Base-by-base conservation (phyloP, 2,329 filamentous ascomycete genomes). In the Ascochyta rabiei region DNA sequence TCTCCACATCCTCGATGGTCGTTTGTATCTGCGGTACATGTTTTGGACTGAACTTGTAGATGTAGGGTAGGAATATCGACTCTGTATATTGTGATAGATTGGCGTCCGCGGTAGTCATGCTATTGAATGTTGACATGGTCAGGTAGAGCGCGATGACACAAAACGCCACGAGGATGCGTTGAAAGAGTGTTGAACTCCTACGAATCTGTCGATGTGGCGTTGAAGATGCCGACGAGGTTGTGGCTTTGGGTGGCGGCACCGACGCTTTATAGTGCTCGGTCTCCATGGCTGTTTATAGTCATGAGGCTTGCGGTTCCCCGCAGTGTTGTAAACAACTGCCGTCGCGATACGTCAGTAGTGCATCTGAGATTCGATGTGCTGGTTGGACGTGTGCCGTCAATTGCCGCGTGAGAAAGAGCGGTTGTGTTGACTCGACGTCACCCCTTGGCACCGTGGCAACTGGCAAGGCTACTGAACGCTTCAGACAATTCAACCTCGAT, bases 61-160 rank as follows among this genome's bases (percentile, higher is more conserved):
- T 57, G 49, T 69, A 75, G 2, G 72, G 72, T 24, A 75, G 58
- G 52, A 73, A 74, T 18, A 74, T 68, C 8, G 70, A 63, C 15
- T 59, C 46, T 8, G 60, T 66, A 38, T 65, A 56, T 18, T 58
- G 57, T 46, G 61, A 38, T 7, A 56, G 13, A 33, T 66, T 40
- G 16, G 35, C 24, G 24, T 56, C 34, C 39, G 52, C 24, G 13
- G 47, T 21, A 21, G 24, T 34, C 65, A 68, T 67, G 23, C 43
- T 34, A 37, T 41, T 38, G 3, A 38, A 42, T 30, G 18, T 49
- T 16, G 39, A 61, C 42, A 63, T 16, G 30, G 39, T 24, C n/a
- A 63, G 18, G 34, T 53, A 48, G 23, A 42, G 16, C 12, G 58
- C 23, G 38, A 55, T 1, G 19, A 55, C 26, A 30, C 45, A 55